A percentile compares a stretch with the other conserved stretches of the same genome.
Evolutionary conservation across 2,329 filamentous ascomycete species (phyloP).

Genomic region (Penicillium olsonii): DNA sequence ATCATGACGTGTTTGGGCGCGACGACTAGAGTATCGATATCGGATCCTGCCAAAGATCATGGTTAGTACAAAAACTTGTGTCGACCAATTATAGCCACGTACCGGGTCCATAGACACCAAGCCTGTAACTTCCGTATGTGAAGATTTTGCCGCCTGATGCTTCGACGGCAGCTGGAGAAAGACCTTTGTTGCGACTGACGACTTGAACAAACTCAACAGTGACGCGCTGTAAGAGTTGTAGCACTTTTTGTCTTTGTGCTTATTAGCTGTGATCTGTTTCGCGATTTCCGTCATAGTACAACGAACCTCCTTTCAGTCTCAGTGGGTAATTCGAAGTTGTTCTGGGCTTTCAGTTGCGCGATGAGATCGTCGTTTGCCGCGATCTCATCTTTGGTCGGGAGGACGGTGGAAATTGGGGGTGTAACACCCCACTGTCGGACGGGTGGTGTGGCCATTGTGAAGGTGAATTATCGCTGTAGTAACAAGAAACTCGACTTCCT

Average conservation of each 20-base stretch:
- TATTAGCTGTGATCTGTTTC: conserved; percentile 7
- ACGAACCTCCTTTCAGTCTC: conserved; percentile 79
- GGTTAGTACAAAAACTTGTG: neutral
- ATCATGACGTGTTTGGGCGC: conserved; percentile 85
- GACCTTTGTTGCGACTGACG: conserved; percentile 71
- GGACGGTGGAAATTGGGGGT: conserved; percentile 73
- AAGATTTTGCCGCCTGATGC: conserved; percentile 90
- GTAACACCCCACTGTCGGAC: conserved; percentile 70
- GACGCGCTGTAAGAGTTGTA: conserved; percentile 75
- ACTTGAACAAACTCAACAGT: conserved; percentile 83
- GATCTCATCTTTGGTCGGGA: conserved; percentile 77
- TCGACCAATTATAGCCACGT: conserved; percentile 17
- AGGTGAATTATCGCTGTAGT: neutral
- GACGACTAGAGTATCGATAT: conserved; percentile 95
- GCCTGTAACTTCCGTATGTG: conserved; percentile 91
- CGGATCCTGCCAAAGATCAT: conserved; percentile 64
- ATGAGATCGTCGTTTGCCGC: conserved; percentile 76
- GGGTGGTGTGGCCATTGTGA: conserved; percentile 38
- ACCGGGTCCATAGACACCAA: conserved; percentile 88
- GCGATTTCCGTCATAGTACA: conserved; percentile 1
- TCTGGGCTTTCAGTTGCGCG: conserved; percentile 80
- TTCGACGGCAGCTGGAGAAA: conserved; percentile 76
- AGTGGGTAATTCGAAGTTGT: conserved; percentile 83
- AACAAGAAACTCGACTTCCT: neutral
- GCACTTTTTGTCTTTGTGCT: conserved; percentile 63